Base-by-base conservation (phyloP, 169 alveolate genomes). In the Plasmodium cynomolgi region DNA sequence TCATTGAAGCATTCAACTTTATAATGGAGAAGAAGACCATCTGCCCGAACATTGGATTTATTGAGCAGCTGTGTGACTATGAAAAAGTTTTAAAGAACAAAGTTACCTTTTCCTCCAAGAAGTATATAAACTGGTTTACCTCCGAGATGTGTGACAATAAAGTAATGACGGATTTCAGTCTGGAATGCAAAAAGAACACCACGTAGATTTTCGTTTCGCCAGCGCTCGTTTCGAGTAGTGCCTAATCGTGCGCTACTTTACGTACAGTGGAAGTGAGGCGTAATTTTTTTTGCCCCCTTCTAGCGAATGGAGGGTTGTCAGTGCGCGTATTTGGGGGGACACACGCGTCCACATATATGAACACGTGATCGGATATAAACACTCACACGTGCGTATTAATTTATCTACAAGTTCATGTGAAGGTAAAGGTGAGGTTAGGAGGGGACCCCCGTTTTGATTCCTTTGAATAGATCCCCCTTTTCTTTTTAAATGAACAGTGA, bases 1-100 rank as follows among this genome's bases (percentile, higher is more conserved):
- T 95, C 26, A 93, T 86, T 50, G 96, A 95, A 74, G 96, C 97
- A 13, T 95, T 95, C 81, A 72, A 68, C 74, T 95, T 93, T 68
- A 81, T 95, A 83, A 74, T 95, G 95, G 34, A 91, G 62, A 92
- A 92, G 74, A 56, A 80, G 33, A 84, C 72, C 79, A 88, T 95
- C 41, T 92, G 95, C 58, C 97, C 97, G 11, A 95, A 95, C 58
- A 74, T 95, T 15, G 97, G 97, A 2, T 95, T 95, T 83, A 93
- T 93, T 80, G 96, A 95, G 81, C 97, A 95, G 74, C 92, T 95
- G 26, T 95, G 97, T 93, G 93, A 92, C 44, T 95, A 81, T 73
- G 97, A 95, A 81, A 33, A 84, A 62, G 84, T 72, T 47, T 37
- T 85, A 34, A 81, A 79, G 72, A 93, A 88, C 83, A 47, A 81